These are phyloP conservation scores for Parasitella parasitica DNA, from an alignment of 371 early-diverging fungal genomes.

Conservation along the genomic window DNA sequence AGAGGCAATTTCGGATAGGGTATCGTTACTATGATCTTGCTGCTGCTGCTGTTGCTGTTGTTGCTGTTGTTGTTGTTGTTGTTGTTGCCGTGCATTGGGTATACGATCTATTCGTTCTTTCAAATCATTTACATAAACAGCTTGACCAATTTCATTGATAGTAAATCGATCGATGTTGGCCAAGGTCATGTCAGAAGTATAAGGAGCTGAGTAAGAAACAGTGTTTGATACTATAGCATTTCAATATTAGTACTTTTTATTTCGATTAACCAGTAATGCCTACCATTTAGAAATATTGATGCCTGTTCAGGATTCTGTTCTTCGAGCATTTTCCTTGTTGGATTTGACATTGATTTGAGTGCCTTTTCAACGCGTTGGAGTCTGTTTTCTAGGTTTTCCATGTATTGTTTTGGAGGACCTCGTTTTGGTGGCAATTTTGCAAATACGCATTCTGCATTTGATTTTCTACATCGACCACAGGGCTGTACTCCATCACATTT, in stretches of 20 bases:
- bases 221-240: neutral
- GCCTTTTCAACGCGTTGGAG: conserved; percentile 48
- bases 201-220: conserved; percentile 27
- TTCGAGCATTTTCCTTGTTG: conserved; percentile 26
- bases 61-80: neutral
- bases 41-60: neutral
- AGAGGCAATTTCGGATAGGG: conserved; percentile 22
- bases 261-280: neutral
- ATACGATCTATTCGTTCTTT: conserved; percentile 33
- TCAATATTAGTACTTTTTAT: neutral
- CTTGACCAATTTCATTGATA: conserved; percentile 48
- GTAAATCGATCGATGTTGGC: conserved; percentile 27
- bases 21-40: conserved; percentile 8
- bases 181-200: conserved; percentile 13
- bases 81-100: conserved; percentile 8
- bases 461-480: conserved; percentile 42
- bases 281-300: neutral
- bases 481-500: conserved; percentile 56
- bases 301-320: neutral
- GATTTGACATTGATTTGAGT: conserved; percentile 32
- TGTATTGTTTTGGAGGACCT: conserved; percentile 51
- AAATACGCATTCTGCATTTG: conserved; percentile 43
- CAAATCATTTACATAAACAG: conserved; percentile 39
- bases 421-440: conserved; percentile 44
- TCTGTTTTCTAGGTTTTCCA: conserved; percentile 46